Conservation (phyloP, 2,329 filamentous ascomycete genomes). For the Aspergillus japonicus region DNA sequence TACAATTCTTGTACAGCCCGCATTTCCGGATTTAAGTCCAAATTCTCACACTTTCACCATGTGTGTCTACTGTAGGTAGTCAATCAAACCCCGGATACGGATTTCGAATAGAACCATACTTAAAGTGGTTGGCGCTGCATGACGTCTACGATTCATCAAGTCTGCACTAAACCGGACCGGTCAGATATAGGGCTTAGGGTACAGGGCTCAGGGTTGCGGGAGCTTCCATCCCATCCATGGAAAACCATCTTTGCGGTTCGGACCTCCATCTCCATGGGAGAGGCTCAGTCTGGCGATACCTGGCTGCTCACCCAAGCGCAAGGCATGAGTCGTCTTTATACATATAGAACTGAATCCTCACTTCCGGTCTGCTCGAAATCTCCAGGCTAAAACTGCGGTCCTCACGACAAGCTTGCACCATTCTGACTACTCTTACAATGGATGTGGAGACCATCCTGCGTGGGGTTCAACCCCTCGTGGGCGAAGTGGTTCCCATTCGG, state of each 20-base stretch:
- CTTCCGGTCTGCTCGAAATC: not conserved
- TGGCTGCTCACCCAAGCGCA: not conserved
- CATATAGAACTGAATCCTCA: not conserved
- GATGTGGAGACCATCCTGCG: slow-evolving; percentile 23
- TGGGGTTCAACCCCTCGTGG: slow-evolving; percentile 31
- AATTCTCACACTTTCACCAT: not conserved
- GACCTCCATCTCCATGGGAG: not conserved
- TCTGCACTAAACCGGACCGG: not conserved
- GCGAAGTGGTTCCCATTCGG: slow-evolving; percentile 40
- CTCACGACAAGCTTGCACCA: not conserved
- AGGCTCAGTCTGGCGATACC: not conserved
- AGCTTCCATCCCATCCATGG: not conserved
- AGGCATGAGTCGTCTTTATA: not conserved
- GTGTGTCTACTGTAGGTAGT: not conserved
- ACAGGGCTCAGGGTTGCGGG: slow-evolving; percentile 12
- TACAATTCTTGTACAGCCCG: too few species aligned
- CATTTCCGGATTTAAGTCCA: too few species aligned
- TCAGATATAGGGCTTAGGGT: slow-evolving; percentile 26
- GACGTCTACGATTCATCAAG: slow-evolving; percentile 5
- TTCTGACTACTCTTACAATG: slow-evolving; percentile 17
- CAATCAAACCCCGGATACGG: not conserved
- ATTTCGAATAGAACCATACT: not conserved
- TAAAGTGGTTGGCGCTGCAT: not conserved
- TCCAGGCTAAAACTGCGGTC: not conserved
- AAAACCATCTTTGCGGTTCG: not conserved